Conservation (phyloP, 805 yeast genomes). For the Saccharomycopsis oosterbeekiorum region DNA sequence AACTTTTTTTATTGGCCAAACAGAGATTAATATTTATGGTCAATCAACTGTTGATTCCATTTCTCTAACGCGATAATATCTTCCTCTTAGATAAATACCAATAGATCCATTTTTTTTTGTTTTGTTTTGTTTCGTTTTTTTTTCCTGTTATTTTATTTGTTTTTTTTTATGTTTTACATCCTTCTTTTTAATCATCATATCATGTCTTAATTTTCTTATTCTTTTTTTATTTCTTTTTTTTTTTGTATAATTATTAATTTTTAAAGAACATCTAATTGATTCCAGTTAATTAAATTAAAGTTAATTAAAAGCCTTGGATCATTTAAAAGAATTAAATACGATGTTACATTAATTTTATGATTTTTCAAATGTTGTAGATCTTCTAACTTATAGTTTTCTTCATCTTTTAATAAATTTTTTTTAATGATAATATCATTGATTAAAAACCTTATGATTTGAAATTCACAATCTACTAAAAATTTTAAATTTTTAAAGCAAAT, state of each 20-base stretch:
- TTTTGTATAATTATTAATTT: background rate
- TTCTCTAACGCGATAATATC: background rate
- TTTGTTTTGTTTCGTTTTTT: background rate
- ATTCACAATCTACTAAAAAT: background rate
- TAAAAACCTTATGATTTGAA: background rate
- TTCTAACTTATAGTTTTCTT: background rate
- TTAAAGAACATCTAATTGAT: background rate
- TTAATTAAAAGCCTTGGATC: conserved; percentile 1
- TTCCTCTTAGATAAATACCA: background rate
- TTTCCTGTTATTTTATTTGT: background rate
- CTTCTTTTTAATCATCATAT: background rate
- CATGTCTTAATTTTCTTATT: background rate
- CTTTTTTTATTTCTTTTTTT: background rate
- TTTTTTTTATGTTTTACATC: background rate
- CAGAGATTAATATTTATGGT: background rate
- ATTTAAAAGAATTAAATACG: background rate
- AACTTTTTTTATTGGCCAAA: background rate
- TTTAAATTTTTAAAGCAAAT: background rate
- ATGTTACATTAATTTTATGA: background rate
- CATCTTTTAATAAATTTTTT: background rate
- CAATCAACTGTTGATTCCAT: background rate
- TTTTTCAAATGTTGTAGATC: background rate
- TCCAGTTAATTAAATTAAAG: background rate
- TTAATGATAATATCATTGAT: background rate
- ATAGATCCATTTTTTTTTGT: background rate